A percentile compares a stretch with the other conserved stretches of the same genome.
Evolutionary conservation across 495 filamentous ascomycete genomes (phyloP).

Genomic region (Aspergillus coremiiformis): DNA sequence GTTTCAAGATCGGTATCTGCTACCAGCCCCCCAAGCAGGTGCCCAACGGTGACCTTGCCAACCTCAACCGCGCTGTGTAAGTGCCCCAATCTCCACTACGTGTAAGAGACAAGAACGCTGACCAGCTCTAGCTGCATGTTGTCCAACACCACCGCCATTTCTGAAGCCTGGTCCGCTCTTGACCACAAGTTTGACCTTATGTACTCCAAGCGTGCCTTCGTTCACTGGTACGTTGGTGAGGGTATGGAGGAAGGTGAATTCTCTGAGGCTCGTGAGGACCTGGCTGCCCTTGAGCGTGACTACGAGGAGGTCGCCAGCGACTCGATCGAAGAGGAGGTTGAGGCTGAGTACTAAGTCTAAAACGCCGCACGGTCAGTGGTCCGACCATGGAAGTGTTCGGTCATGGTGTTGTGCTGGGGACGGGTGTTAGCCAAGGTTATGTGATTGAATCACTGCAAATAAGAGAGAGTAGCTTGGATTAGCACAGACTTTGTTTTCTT

Average conservation of each 20-base stretch:
- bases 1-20: constrained; percentile 99
- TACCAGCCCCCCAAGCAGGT: constrained; percentile 94
- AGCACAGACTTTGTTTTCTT: constrained; percentile 38
- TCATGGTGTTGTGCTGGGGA: constrained; percentile 19
- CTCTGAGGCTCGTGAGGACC: constrained; percentile 95
- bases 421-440: constrained; percentile 19
- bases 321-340: constrained; percentile 76
- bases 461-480: constrained; percentile 37
- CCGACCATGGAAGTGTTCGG: constrained; percentile 5
- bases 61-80: constrained; percentile 96
- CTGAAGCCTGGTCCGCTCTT: constrained; percentile 95
- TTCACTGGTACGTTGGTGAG: constrained; percentile 99
- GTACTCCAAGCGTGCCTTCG: constrained; percentile 99
- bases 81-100: constrained; percentile 28
- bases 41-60: constrained; percentile 92
- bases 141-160: constrained; percentile 98
- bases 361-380: constrained; percentile 17
- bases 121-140: constrained; percentile 75
- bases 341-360: constrained; percentile 85
- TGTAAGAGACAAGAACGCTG: constrained; percentile 10
- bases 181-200: constrained; percentile 99
- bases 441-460: constrained; percentile 35
- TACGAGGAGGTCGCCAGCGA: constrained; percentile 99
- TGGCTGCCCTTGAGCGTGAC: constrained; percentile 95
- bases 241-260: constrained; percentile 99